Evolutionary conservation across 495 filamentous ascomycete species (phyloP), one percentile per base, ranked within the genome.

Genomic region (Xylona heveae): DNA sequence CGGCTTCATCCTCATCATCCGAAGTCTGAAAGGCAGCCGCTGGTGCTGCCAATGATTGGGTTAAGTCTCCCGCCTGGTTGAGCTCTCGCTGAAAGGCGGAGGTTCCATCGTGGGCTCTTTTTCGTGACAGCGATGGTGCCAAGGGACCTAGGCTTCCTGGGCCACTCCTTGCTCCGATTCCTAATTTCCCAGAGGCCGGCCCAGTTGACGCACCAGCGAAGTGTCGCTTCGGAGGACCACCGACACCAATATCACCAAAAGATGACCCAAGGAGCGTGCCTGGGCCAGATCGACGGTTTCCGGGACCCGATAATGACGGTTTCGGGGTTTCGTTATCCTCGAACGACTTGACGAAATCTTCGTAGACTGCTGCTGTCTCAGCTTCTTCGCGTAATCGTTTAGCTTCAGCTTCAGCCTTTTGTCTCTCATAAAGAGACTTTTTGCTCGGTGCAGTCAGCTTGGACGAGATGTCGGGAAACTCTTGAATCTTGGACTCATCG

Each of bases 331-430:
- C 59, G 23, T 81, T 80, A 45, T 77, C 71, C 24, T 79, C 79
- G 40, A 93, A 92, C 16, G 73, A 80, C 45, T 88, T 85, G 37
- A 88, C 71, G 47, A 92, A 93, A 39, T 85, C 79, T 37, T 90
- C 71, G 47, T 81, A 79, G 9, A 80, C 85, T 6, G 84, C 85
- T 21, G 78, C 80, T 13, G 78, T 91, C 51, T 93, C 85, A 37
- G 74, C 79, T 47, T 75, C 75, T 51, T 92, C 85, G 35, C 81
- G 66, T 41, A 68, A 64, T 21, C 79, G 74, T 52, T 94, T 95
- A 10, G 81, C 85, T 58, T 93, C 80, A 20, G 79, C 83, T 48
- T 92, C 84, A 24, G 78, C 79, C 56, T 84, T 88, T 42, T 88
- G 79, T 34, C 75, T 74, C 53, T 95, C 85, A 54, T 91, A 95